A percentile compares a stretch with the other conserved stretches of the same genome.
phyloP scores from a whole-genome alignment of 2,329 filamentous ascomycete species.

The Fusarium tjaetaba region DNA sequence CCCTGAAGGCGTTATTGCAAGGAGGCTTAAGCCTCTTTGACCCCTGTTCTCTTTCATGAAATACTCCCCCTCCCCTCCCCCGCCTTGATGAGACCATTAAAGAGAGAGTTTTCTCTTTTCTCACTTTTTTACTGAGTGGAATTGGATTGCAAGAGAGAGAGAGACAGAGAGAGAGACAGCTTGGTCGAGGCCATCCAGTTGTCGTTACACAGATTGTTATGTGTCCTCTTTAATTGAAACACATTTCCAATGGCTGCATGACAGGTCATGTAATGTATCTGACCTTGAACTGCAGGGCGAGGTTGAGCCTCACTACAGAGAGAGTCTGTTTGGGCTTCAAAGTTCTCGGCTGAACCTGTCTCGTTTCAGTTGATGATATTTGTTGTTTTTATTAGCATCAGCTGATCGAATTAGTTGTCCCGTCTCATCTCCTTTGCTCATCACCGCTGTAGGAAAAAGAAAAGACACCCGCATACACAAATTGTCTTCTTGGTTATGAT shows the following conservation, averaged over 20 bases:
- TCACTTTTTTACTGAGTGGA: background rate
- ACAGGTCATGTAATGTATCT: background rate
- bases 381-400: background rate
- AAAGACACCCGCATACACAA: slow-evolving; percentile 17
- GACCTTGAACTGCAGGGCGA: background rate
- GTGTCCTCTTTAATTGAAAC: background rate
- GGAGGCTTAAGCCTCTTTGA: background rate
- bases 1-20: background rate
- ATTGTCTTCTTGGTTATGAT: background rate
- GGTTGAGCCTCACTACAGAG: slow-evolving; percentile 1
- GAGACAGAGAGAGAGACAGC: background rate
- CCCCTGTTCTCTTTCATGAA: slow-evolving; percentile 20
- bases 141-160: background rate
- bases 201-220: background rate
- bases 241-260: background rate
- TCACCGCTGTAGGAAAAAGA: slow-evolving; percentile 14
- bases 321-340: background rate
- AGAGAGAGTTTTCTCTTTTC: slow-evolving; percentile 12
- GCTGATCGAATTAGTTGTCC: background rate
- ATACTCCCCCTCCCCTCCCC: slow-evolving; percentile 19
- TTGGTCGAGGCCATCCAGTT: background rate
- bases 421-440: slow-evolving; percentile 16
- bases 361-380: background rate
- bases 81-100: background rate
- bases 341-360: background rate